Base-by-base conservation (phyloP, 2,329 filamentous ascomycete genomes). In the Aspergillus transmontanensis region DNA sequence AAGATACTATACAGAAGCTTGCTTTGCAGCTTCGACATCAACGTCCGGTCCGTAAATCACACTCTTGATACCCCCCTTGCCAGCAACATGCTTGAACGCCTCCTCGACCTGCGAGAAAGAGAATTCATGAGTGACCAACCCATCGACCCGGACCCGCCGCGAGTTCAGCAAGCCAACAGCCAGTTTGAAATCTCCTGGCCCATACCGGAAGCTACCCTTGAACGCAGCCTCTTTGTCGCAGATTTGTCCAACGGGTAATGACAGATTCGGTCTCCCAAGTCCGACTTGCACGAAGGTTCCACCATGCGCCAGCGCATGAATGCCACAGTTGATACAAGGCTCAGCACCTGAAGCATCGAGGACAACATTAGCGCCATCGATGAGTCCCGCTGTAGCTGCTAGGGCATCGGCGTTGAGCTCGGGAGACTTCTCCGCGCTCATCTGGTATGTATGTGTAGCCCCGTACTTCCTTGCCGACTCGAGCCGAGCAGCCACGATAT, bases 181-280 rank as follows among this genome's bases (percentile, higher is more conserved):
- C 4, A 92, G 85, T 73, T 88, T 84, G 78, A 96, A 97, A 78
- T 97, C 94, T 12, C 93, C 93, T 54, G 87, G 85, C 1, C 89
- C 89, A 78, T 97, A 97, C 41, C 94, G 86, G 83, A 97, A 97
- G 64, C 89, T 93, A 28, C 93, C 93, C 73, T 89, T 91, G 54
- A 90, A 86, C 4, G 89, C 94, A 34, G 96, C 84, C 82, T 97
- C 94, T 81, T 96, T 97, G 61, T 89, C 84, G 75, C 92, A 95
- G 76, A 95, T 83, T 16, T 95, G 66, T 90, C 93, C 83, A 94
- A 96, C 32, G 77, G 70, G 70, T 23, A 72, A 10, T 1, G 62
- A 90, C 76, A 96, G 91, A 71, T 95, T 91, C 16, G 87, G 76
- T 75, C 90, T 90, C 72, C 94, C 94, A 90, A 96, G 94, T 57